Percentiles rank a stretch among this genome's conserved stretches.
phyloP scores from a whole-genome alignment of 306 rosid genomes.

The peach (Prunus persica) region DNA sequence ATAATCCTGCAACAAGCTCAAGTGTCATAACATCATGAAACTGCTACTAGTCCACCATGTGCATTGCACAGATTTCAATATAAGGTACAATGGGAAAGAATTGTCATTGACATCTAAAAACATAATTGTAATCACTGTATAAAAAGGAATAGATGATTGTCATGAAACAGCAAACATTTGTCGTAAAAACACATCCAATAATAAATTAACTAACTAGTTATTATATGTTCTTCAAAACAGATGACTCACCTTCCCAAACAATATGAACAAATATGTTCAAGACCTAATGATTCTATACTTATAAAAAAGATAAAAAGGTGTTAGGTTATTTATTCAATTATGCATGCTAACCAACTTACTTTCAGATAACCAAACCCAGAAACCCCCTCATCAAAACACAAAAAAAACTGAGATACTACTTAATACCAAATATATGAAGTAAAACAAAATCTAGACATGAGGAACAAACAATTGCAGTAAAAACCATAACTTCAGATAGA shows the following conservation, averaged over 20 bases:
- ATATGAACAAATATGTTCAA: neutral
- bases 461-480: neutral
- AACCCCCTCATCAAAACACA: neutral
- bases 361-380: neutral
- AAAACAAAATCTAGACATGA: neutral
- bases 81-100: constrained; percentile 10
- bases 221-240: neutral
- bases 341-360: neutral
- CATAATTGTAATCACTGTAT: neutral
- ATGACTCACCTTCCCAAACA: too few species aligned
- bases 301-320: neutral
- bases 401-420: neutral
- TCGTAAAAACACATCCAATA: neutral
- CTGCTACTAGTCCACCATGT: constrained; percentile 19
- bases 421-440: neutral
- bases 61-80: neutral
- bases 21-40: constrained; percentile 10
- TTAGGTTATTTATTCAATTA: neutral
- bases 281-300: neutral
- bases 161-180: neutral
- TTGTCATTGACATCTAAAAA: constrained; percentile 6
- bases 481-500: neutral
- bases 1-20: constrained; percentile 65
- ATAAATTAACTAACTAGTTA: neutral
- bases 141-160: neutral